Base-by-base conservation (phyloP, 139 green algal species). In the Closterium sp. region DNA sequence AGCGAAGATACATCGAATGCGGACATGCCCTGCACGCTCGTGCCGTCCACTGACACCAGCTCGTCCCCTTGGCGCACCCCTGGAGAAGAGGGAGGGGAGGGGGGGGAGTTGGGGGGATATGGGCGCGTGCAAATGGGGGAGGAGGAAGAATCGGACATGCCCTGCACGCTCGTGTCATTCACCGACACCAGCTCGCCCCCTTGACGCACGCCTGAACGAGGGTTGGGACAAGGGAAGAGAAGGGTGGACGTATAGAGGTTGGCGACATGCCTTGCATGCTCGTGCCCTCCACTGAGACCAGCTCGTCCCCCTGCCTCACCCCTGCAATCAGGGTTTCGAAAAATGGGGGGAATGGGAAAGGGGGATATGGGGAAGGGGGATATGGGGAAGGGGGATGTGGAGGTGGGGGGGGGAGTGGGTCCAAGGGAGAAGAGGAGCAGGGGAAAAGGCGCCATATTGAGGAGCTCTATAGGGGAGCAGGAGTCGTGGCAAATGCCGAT, bases 171-270 rank as follows among this genome's bases (percentile, higher is more conserved):
- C 43, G 25, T 33, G 7, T 94, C 95, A 66, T 97, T 95, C 87
- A 98, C 95, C 32, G 88, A 88, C 25, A 99, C 69, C 33, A 99
- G 69, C 93, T 98, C 91, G 93, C 99, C 97, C 0, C 97, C 97
- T 81, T 94, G 93, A 12, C 12, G 28, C n/a, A n/a, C n/a, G n/a
- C 89, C 21, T 9, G n/a, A n/a, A n/a, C n/a, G n/a, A n/a, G n/a
- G n/a, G n/a, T n/a, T n/a, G n/a, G 21, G 83, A 28, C n/a, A n/a
- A n/a, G n/a, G n/a, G n/a, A n/a, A n/a, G n/a, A n/a, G n/a, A n/a
- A n/a, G n/a, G n/a, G n/a, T n/a, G n/a, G n/a, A n/a, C n/a, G n/a
- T n/a, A n/a, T n/a, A n/a, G n/a, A n/a, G n/a, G n/a, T n/a, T n/a
- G n/a, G n/a, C n/a, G n/a, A n/a, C n/a, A n/a, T n/a, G n/a, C n/a